Conservation (phyloP, 1,284 basidiomycete species). For the Tilletia caries region DNA sequence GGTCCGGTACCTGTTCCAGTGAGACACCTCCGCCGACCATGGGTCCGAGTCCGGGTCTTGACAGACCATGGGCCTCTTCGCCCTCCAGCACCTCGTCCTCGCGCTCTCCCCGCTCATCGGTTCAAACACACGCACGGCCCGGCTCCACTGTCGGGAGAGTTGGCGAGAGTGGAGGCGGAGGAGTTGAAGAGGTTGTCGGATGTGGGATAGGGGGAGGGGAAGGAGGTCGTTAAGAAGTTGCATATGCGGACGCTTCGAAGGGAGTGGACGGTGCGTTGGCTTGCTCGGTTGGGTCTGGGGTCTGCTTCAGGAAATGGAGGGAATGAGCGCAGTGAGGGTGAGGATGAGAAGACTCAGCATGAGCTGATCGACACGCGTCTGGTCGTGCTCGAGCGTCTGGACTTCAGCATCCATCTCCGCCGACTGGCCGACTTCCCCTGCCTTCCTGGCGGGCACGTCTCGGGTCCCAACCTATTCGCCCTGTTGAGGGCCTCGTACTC, state of each 20-base stretch:
- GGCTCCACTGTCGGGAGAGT: conserved; percentile 44
- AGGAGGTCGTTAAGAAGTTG: conserved; percentile 28
- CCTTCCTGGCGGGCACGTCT: too few relatives aligned
- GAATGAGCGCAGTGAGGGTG: conserved; percentile 14
- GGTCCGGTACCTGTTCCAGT: conserved; percentile 63
- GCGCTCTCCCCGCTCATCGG: conserved; percentile 31
- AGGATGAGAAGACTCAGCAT: conserved; percentile 12
- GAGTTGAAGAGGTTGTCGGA: conserved; percentile 37
- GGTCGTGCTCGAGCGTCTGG: conserved; percentile 21
- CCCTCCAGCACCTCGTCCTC: conserved; percentile 25
- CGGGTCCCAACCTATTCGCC: too few relatives aligned
- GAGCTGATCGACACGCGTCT: conserved; percentile 24
- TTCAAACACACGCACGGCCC: conserved; percentile 48
- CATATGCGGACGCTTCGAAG: conserved; percentile 32
- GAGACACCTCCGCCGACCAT: conserved; percentile 23
- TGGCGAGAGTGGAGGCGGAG: conserved; percentile 20
- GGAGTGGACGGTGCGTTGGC: conserved; percentile 41
- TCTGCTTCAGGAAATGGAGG: conserved; percentile 7
- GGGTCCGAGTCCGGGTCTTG: conserved; percentile 1
- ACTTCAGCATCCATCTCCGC: conserved; percentile 38
- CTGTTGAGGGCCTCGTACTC: too few relatives aligned
- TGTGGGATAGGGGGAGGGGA: conserved; percentile 25
- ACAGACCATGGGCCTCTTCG: conserved; percentile 56
- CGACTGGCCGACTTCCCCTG: conserved; percentile 30
- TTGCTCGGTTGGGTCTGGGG: conserved; percentile 35